Percentiles rank a stretch among this genome's conserved stretches.
Conservation (phyloP, 2,329 filamentous ascomycete species). For the Fusarium sp. region DNA sequence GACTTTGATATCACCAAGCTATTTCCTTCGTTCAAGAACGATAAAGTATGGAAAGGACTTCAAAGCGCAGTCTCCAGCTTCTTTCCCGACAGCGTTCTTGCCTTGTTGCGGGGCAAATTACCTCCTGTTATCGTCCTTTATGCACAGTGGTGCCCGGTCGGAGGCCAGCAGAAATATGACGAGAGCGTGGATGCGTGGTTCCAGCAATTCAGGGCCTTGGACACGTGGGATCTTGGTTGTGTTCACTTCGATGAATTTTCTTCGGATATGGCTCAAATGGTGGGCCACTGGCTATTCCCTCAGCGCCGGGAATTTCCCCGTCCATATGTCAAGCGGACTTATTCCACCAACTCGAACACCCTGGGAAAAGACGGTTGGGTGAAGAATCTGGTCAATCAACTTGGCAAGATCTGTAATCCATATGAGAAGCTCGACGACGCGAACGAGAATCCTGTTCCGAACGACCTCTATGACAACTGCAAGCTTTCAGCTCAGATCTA, state of each 20-base stretch:
- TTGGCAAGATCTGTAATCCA: not conserved
- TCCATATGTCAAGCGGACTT: not conserved
- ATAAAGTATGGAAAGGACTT: not conserved
- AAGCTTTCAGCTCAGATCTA: not conserved
- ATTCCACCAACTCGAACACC: not conserved
- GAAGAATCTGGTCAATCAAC: rapidly evolving
- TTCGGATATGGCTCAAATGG: not conserved
- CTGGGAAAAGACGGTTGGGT: not conserved
- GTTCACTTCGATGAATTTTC: not conserved
- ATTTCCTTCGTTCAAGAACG: not conserved
- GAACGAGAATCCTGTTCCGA: rapidly evolving
- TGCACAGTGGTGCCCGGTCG: not conserved
- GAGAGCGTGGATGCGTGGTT: not conserved
- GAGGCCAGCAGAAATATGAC: not conserved
- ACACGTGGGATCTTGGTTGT: not conserved
- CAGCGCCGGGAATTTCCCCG: not conserved
- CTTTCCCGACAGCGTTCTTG: too few relatives aligned
- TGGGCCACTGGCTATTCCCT: not conserved
- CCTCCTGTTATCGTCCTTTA: not conserved
- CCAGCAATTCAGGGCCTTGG: not conserved
- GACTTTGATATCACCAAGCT: not conserved
- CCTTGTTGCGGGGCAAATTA: rapidly evolving
- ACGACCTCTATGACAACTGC: not conserved
- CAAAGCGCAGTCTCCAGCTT: not conserved
- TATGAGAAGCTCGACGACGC: not conserved